These are phyloP conservation scores for Thalassiosira oceanica DNA, from an alignment of 352 stramenopile species.

Conservation along the genomic window DNA sequence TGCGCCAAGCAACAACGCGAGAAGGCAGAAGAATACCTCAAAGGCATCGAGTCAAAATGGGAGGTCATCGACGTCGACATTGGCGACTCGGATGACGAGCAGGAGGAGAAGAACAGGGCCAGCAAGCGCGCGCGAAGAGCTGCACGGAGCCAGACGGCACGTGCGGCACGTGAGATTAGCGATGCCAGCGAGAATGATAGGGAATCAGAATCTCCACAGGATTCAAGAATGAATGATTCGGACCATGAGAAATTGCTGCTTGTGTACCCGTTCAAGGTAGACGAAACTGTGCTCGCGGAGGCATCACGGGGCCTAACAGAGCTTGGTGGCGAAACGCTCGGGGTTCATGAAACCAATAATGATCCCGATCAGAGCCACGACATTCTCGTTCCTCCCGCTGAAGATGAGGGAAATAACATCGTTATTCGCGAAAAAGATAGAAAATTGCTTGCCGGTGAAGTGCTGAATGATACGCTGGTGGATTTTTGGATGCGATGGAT, in stretches of 20 bases:
- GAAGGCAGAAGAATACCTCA: no score
- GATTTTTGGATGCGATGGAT: constrained; percentile 84
- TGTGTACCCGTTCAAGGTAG: constrained; percentile 53
- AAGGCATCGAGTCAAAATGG: no score
- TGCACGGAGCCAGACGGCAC: no score
- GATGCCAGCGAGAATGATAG: no score
- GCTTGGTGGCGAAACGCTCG: constrained; percentile 31
- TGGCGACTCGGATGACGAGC: no score
- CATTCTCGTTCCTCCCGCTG: constrained; percentile 4
- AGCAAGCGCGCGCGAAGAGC: no score
- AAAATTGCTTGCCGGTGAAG: constrained; percentile 87
- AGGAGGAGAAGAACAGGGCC: no score
- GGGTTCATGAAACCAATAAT: constrained; percentile 1
- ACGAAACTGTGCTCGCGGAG: constrained; percentile 24
- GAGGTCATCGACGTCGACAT: no score
- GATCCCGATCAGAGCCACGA: background rate
- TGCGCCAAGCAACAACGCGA: no score
- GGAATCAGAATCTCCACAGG: constrained; percentile 9
- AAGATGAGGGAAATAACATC: constrained; percentile 37
- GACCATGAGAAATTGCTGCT: constrained; percentile 39
- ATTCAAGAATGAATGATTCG: constrained; percentile 19
- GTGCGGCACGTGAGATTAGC: no score
- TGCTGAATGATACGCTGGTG: constrained; percentile 84
- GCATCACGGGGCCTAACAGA: constrained; percentile 30
- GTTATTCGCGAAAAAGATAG: constrained; percentile 86